Conservation (phyloP, 768 basidiomycete genomes). For the Termitomyces eurrhizus region DNA sequence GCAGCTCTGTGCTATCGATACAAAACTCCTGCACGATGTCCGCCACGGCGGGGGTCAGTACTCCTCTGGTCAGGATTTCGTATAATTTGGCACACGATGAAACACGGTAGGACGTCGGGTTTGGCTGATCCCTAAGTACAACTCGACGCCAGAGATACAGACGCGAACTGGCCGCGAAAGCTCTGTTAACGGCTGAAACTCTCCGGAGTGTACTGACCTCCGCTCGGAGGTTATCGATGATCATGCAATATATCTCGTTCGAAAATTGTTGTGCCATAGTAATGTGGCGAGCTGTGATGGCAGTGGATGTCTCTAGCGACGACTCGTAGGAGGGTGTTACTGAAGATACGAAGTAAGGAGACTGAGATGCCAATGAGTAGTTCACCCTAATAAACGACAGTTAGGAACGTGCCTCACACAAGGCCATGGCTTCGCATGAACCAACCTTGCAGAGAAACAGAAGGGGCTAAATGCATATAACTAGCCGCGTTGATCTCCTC, state of each 20-base stretch:
- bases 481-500: background rate
- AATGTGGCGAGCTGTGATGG: background rate
- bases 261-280: slow-evolving; percentile 2
- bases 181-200: slow-evolving; percentile 1
- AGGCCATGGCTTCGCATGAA: background rate
- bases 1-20: background rate
- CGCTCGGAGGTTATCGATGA: slow-evolving; percentile 4
- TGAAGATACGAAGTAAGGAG: background rate
- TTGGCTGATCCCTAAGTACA: background rate
- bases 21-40: slow-evolving; percentile 2
- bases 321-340: background rate
- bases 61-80: background rate
- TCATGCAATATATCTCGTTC: slow-evolving; percentile 1
- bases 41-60: background rate
- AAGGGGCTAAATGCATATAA: background rate
- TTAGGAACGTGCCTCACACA: background rate
- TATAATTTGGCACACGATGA: background rate
- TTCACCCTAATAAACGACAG: slow-evolving; percentile 3
- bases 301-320: background rate
- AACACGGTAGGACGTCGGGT: background rate
- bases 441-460: slow-evolving; percentile 1
- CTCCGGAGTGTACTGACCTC: slow-evolving; percentile 1
- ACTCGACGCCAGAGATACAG: slow-evolving; percentile 3
- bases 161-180: background rate
- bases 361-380: background rate